Conservation (phyloP, 108 stramenopile species). For the Nitzschia inconspicua region DNA sequence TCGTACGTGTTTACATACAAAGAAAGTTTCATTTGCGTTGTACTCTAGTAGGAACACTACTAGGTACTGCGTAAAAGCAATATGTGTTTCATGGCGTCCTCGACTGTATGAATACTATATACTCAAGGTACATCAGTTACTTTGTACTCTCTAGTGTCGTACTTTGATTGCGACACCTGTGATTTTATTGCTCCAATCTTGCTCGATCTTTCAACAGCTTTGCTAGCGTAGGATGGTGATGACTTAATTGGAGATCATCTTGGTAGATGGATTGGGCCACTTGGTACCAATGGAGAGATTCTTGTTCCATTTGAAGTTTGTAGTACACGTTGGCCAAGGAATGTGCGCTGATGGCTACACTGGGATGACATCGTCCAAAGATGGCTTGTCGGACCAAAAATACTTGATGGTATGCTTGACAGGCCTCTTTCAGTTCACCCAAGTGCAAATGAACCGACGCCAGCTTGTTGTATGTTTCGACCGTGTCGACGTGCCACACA, state of each 20-base stretch:
- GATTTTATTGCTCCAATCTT: slow-evolving; percentile 8
- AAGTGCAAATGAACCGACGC: slow-evolving; percentile 31
- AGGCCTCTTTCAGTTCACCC: slow-evolving; percentile 21
- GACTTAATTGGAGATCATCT: slow-evolving; percentile 18
- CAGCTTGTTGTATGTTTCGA: slow-evolving; percentile 45
- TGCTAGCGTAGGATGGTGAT: slow-evolving; percentile 25
- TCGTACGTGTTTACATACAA: too few relatives aligned
- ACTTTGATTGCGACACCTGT: too few relatives aligned
- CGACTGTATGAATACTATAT: too few relatives aligned
- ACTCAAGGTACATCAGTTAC: too few relatives aligned
- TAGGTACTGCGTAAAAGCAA: too few relatives aligned
- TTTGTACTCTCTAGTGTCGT: too few relatives aligned
- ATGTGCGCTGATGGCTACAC: slow-evolving; percentile 55
- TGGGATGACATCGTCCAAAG: slow-evolving; percentile 48
- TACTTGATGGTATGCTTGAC: slow-evolving; percentile 40
- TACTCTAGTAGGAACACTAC: too few relatives aligned
- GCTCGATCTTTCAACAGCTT: slow-evolving; percentile 19
- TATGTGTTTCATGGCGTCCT: too few relatives aligned
- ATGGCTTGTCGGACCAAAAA: slow-evolving; percentile 35
- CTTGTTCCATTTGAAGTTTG: slow-evolving; percentile 12
- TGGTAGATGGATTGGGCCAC: slow-evolving; percentile 26
- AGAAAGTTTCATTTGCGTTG: too few relatives aligned
- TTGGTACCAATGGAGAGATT: slow-evolving; percentile 23
- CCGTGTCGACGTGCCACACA: slow-evolving; percentile 50
- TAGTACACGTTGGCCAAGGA: slow-evolving; percentile 36